Evolutionary conservation across 352 stramenopile species (phyloP), one percentile per base, ranked within the genome.

Genomic region (Phytophthora megakarya): DNA sequence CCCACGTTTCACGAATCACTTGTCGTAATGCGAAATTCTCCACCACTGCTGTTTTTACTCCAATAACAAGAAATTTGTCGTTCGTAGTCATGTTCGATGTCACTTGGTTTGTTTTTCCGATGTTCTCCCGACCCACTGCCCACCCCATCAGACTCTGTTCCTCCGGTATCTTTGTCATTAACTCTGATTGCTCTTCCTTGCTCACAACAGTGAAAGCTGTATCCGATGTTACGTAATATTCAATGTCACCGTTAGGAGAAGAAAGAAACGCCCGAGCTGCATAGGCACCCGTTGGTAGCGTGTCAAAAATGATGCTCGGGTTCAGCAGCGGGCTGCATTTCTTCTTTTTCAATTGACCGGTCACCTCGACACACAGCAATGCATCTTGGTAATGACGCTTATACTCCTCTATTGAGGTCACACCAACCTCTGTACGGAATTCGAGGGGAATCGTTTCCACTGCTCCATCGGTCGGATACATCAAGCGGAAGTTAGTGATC

Each of bases 1-100:
- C 66, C 78, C 80, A 89, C 3, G 80, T 89, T 21, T 73, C 42
- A 32, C 76, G 73, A 45, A 82, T 75, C 6, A 61, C 71, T 51
- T 78, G 71, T 28, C 74, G 68, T 3, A 43, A 28, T 4, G 38
- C 8, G 15, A 75, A 78, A 25, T 76, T 76, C 18, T 71, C 19
- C 12, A 70, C 7, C 9, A 81, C 48, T 9, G 58, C 71, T 0
- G 73, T 76, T 47, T 89, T 89, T 46, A 88, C 47, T 2, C 80
- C 80, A 49, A 88, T 76, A 11, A 88, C 22, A 0, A 89, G 51
- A 37, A 67, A 22, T 28, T 5, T 18, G 13, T 67, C 26, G 5
- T 3, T 46, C 2, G 1, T 32, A 39, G 30, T 39, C n/a, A 16
- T 1, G 15, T 15, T 33, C 12, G n/a, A 22, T 2, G 12, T 33